Evolutionary conservation across 495 filamentous ascomycete genomes (phyloP).

Genomic region (Thermothielavioides terrestris): DNA sequence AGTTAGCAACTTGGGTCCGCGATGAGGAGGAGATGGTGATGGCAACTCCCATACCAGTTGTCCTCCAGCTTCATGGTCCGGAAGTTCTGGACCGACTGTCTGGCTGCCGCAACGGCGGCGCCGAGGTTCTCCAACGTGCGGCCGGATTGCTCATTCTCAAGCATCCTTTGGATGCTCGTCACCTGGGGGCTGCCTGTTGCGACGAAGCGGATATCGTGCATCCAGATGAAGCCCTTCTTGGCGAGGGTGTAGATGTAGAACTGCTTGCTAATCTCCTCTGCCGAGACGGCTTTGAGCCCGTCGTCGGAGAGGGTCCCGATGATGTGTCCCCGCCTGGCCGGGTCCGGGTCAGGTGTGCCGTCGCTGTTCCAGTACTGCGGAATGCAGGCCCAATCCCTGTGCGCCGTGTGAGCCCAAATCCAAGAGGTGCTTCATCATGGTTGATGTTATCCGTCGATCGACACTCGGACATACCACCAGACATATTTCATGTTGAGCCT

Average conservation of each 20-base stretch:
- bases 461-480: neutral
- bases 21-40: too few species aligned
- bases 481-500: neutral
- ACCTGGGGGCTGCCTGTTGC: neutral
- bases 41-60: neutral
- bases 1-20: neutral
- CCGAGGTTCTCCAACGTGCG: neutral
- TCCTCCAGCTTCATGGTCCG: neutral
- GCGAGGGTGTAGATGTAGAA: neutral
- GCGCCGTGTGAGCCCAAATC: too few species aligned
- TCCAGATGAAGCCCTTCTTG: neutral
- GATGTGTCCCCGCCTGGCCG: too few species aligned
- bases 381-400: neutral
- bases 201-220: neutral
- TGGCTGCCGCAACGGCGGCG: neutral
- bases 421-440: too few species aligned
- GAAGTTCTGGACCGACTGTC: neutral
- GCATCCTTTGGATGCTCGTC: neutral
- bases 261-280: neutral
- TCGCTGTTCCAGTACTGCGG: neutral
- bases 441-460: neutral
- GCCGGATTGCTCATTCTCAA: neutral
- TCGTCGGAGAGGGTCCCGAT: neutral
- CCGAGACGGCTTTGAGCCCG: neutral
- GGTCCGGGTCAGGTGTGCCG: neutral